Evolutionary conservation across 2,329 filamentous ascomycete species (phyloP), one percentile per base, ranked within the genome.

Genomic region (Didymella sp.): DNA sequence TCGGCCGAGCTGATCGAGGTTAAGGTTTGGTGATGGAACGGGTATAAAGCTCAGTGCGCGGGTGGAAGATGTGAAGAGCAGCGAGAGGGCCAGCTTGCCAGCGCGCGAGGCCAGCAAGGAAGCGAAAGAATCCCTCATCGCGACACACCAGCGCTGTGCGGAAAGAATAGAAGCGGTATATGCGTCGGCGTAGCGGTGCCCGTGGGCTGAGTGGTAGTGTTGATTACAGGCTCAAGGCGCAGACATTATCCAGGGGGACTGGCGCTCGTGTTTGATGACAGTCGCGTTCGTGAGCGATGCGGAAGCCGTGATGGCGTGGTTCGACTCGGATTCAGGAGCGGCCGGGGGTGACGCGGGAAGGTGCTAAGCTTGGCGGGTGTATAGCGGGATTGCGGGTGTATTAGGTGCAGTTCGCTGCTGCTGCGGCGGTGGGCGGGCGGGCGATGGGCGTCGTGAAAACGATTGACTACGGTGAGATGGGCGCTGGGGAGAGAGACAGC

Each of bases 1-100:
- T 67, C 90, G 87, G 56, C 95, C 95, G 31, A 99, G 81, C 55
- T 87, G 80, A 25, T 84, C 85, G 57, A 96, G 84, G 73, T 96
- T 90, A 72, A 99, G 85, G 69, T 93, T 87, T 54, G 90, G 81
- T 13, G 86, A 80, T 3, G 91, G 86, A 35, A 86, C 83, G 13
- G 85, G 75, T 42, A 80, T 84, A 74, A 91, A 89, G 27, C 79
- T 82, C 58, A 76, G 65, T 17, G 77, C 77, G 5, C 72, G 52
- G 21, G 45, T 48, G 15, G 70, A 60, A 19, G 64, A 69, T 13
- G 71, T 62, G 50, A 76, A 61, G 48, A 77, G 68, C 13, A 75
- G 61, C 60, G 73, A 69, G 51, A 75, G 70, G 44, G 72, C 65
- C 45, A 76, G 67, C 63, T 68, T 74, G 73, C 73, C 72, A 58